Evolutionary conservation across 2,329 filamentous ascomycete genomes (phyloP), one percentile per base, ranked within the genome.

Genomic region (Pezicula carpinea): DNA sequence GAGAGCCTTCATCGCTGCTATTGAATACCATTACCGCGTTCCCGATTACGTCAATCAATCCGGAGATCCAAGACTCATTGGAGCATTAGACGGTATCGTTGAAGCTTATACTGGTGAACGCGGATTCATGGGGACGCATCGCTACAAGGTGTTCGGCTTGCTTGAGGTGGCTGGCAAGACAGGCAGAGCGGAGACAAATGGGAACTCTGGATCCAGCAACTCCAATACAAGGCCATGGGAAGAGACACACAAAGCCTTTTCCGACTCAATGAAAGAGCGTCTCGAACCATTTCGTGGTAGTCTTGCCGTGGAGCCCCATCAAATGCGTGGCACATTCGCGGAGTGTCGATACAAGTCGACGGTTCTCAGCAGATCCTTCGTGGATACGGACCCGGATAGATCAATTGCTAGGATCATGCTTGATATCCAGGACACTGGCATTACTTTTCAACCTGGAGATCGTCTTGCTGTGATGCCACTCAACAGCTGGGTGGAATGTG

Each of bases 71-170:
- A 64, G 73, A 10, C 63, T 79, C 0, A 73, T 75, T 57, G 76
- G 76, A 3, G 74, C 78, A 0, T 50, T 78, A 1, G 75, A 78
- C 47, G 75, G 75, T 0, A 76, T 78, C 2, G 68, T 79, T 1
- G 76, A 79, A 54, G 74, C 75, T 0, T 79, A 78, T 51, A 72
- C 73, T 0, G 76, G 75, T 1, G 75, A 78, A 52, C 66, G 75
- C 17, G 75, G 76, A 0, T 79, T 78, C 55, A 76, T 79, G 75
- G 75, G 76, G 5, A 72, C 70, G 0, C 75, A 79, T 53, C 63
- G 75, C n/a, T 77, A 78, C 58, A 79, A 79, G 54, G 75, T 79
- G 4, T 79, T 76, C 51, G 76, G 75, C 1, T 73, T 79, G 22
- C 68, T 78, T 0, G 75, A 78, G 48, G 70, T 77, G 13, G 75